A percentile compares a stretch with the other conserved stretches of the same genome.
These are phyloP conservation scores for Arthonia radiata DNA, from an alignment of 495 filamentous ascomycete species.

Conservation along the genomic window DNA sequence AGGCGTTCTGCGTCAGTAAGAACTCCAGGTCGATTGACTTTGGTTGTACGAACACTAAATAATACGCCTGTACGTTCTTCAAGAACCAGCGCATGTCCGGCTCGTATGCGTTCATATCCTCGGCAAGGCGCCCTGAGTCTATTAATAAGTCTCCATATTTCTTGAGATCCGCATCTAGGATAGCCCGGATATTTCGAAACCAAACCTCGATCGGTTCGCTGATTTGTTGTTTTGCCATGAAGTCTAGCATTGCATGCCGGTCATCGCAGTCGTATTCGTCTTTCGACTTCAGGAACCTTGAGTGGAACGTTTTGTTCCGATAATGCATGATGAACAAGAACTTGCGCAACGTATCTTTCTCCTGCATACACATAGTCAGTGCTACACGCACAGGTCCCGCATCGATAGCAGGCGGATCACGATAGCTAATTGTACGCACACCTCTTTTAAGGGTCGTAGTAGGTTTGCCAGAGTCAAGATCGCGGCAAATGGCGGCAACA, in stretches of 20 bases:
- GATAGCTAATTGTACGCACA: no score
- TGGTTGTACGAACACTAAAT: conserved; percentile 23
- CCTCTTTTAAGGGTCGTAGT: conserved; percentile 14
- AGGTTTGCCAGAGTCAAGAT: conserved; percentile 5
- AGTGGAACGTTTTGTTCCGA: conserved; percentile 13
- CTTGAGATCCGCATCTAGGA: conserved; percentile 21
- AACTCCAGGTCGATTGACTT: conserved; percentile 18
- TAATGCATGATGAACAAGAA: conserved; percentile 31
- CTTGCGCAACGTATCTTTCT: conserved; percentile 21
- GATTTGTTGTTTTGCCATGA: conserved; percentile 21
- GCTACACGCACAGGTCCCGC: no score
- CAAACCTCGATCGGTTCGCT: conserved; percentile 24
- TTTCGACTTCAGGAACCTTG: conserved; percentile 13
- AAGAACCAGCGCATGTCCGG: conserved; percentile 21
- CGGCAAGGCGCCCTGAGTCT: conserved; percentile 8
- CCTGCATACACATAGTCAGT: no score
- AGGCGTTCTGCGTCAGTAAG: conserved; percentile 22
- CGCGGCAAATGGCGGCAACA: conserved; percentile 13
- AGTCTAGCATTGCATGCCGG: conserved; percentile 12
- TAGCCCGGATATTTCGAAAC: conserved; percentile 22
- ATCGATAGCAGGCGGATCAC: no score
- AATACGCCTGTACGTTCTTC: conserved; percentile 13
- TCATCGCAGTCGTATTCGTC: conserved; percentile 19
- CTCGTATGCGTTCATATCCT: conserved; percentile 15
- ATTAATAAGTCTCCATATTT: no score